phyloP scores from a whole-genome alignment of 768 basidiomycete genomes.

The Pleurotus tuoliensis region DNA sequence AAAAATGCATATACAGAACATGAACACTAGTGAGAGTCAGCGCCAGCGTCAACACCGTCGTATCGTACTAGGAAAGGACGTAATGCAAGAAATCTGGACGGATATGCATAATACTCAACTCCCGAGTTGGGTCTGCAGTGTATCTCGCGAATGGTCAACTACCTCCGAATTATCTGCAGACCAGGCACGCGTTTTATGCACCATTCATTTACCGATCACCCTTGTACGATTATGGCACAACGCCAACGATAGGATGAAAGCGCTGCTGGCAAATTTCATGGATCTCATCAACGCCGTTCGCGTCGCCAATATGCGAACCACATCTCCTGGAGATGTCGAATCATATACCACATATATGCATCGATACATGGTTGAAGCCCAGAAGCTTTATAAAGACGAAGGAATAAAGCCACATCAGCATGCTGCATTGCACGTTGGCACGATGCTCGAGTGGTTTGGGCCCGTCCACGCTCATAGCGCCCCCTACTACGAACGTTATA shows the following conservation, averaged over 20 bases:
- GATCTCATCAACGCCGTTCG: slow-evolving; percentile 21
- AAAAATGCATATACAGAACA: not conserved
- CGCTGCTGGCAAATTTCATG: slow-evolving; percentile 23
- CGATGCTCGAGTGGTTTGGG: slow-evolving; percentile 16
- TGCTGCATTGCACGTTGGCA: slow-evolving; percentile 17
- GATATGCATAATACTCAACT: slow-evolving; percentile 24
- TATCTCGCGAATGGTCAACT: slow-evolving; percentile 23
- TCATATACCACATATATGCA: slow-evolving; percentile 17
- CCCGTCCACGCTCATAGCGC: slow-evolving; percentile 22
- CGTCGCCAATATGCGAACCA: slow-evolving; percentile 16
- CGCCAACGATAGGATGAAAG: slow-evolving; percentile 10
- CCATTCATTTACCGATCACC: slow-evolving; percentile 23
- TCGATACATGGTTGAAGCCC: slow-evolving; percentile 13
- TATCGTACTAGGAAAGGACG: slow-evolving; percentile 22
- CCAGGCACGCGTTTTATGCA: slow-evolving; percentile 22
- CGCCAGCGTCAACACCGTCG: not conserved
- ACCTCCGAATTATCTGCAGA: slow-evolving; percentile 25
- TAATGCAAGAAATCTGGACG: slow-evolving; percentile 22
- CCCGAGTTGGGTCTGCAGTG: slow-evolving; percentile 25
- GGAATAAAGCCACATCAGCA: slow-evolving; percentile 18
- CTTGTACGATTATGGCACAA: slow-evolving; percentile 21
- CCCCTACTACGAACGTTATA: slow-evolving; percentile 26
- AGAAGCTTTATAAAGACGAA: slow-evolving; percentile 14
- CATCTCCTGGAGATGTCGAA: slow-evolving; percentile 13
- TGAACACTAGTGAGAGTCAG: too few relatives aligned